Conservation (phyloP, 805 yeast genomes). For the Saccharomycopsis synnaedendra region DNA sequence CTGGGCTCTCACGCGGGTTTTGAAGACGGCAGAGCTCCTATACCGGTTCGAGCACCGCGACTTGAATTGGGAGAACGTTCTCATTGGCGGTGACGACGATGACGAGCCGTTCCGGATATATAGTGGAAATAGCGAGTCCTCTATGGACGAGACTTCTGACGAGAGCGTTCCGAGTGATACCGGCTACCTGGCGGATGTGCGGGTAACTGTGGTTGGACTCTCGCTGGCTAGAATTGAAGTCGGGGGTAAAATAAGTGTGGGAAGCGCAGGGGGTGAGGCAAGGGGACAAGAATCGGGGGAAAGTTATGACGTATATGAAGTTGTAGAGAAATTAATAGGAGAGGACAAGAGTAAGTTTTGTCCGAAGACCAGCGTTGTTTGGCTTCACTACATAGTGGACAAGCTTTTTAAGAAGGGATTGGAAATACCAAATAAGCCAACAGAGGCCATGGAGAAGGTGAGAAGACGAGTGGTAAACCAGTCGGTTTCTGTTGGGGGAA, state of each 20-base stretch:
- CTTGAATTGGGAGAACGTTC: conserved; percentile 53
- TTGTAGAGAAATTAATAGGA: conserved; percentile 18
- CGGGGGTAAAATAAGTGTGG: not conserved
- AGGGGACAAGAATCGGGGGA: not conserved
- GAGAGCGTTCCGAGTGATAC: not conserved
- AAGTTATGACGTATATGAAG: conserved; percentile 37
- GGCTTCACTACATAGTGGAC: conserved; percentile 55
- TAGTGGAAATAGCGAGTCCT: conserved; percentile 3
- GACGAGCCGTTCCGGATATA: not conserved
- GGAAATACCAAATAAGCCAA: conserved; percentile 3
- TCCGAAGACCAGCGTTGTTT: conserved; percentile 43
- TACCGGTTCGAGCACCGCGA: conserved; percentile 62
- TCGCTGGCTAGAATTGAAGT: conserved; percentile 37
- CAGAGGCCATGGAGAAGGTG: not conserved
- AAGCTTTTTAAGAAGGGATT: conserved; percentile 32
- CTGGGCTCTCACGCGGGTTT: conserved; percentile 37
- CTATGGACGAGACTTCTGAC: not conserved
- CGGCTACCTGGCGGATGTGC: conserved; percentile 15
- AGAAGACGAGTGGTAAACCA: conserved; percentile 1
- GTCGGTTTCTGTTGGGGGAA: no score
- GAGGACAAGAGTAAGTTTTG: conserved; percentile 22
- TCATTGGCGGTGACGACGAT: conserved; percentile 24
- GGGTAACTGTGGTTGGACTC: conserved; percentile 46
- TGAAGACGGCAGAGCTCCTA: conserved; percentile 40
- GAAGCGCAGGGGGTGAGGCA: no score